Conservation (phyloP, 257 asterid species). For the Solanum virginianum region DNA sequence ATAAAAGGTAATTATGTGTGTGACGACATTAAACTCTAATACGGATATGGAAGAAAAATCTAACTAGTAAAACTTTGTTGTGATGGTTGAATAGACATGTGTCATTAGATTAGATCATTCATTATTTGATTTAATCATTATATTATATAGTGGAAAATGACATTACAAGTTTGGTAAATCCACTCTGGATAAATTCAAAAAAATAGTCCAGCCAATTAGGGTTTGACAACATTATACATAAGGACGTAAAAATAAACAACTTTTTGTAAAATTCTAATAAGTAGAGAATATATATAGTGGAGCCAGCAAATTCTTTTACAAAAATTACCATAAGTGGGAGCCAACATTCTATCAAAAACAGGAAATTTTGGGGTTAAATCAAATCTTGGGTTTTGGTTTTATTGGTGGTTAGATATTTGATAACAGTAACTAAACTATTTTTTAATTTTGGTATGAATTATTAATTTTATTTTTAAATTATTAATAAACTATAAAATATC, state of each 20-base stretch:
- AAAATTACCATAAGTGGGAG: neutral
- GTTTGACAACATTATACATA: neutral
- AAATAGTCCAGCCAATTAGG: neutral
- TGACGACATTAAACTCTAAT: neutral
- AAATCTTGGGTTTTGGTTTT: neutral
- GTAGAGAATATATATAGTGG: neutral
- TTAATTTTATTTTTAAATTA: too few relatives aligned
- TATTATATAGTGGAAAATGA: neutral
- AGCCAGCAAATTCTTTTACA: neutral
- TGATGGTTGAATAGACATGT: neutral
- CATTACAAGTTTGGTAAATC: neutral
- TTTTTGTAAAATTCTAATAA: neutral
- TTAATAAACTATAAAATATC: too few relatives aligned
- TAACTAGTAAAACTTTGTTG: neutral
- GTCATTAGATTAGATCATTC: neutral
- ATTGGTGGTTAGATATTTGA: neutral
- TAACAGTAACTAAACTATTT: too few relatives aligned
- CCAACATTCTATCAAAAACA: neutral
- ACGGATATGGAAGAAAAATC: neutral
- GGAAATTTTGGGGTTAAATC: neutral
- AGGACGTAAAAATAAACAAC: neutral
- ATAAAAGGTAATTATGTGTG: neutral
- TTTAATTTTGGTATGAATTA: too few relatives aligned
- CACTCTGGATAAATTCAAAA: neutral
- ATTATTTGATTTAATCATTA: neutral